phyloP scores from a whole-genome alignment of 306 rosid genomes.

The Lathyrus sativus region DNA sequence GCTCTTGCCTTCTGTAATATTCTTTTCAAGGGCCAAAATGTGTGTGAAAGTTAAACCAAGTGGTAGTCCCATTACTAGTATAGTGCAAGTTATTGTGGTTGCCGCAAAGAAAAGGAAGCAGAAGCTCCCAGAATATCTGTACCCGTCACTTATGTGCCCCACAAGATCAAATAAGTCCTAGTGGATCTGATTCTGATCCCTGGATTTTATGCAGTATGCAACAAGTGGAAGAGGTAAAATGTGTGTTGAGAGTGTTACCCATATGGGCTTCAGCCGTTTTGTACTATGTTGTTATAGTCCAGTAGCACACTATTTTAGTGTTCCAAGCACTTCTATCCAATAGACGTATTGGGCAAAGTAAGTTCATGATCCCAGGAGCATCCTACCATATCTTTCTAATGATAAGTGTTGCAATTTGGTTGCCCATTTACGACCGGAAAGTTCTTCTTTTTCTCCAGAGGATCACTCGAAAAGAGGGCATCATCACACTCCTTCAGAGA shows the following conservation, averaged over 20 bases:
- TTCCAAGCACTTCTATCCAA: constrained; percentile 85
- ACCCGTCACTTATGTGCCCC: constrained; percentile 61
- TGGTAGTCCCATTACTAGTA: constrained; percentile 82
- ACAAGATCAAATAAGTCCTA: constrained; percentile 56
- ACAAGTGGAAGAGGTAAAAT: constrained; percentile 92
- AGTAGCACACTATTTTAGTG: constrained; percentile 61
- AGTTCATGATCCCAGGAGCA: constrained; percentile 78
- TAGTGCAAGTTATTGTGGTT: constrained; percentile 72
- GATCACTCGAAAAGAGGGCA: constrained; percentile 67
- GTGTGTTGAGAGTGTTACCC: constrained; percentile 75
- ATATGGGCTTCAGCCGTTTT: constrained; percentile 64
- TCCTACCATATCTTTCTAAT: constrained; percentile 68
- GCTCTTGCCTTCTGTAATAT: constrained; percentile 64
- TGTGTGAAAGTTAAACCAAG: constrained; percentile 81
- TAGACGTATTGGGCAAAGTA: constrained; percentile 54
- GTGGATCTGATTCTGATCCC: constrained; percentile 71
- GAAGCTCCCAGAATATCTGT: constrained; percentile 53
- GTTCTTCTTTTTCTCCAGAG: constrained; percentile 61
- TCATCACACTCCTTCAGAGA: constrained; percentile 83
- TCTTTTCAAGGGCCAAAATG: constrained; percentile 67
- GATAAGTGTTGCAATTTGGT: constrained; percentile 65
- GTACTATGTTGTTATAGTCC: constrained; percentile 53
- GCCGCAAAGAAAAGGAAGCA: constrained; percentile 58
- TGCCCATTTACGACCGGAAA: constrained; percentile 72
- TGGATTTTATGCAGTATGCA: constrained; percentile 81